Conservation (phyloP, 345 rosid species). For the Populus alba region DNA sequence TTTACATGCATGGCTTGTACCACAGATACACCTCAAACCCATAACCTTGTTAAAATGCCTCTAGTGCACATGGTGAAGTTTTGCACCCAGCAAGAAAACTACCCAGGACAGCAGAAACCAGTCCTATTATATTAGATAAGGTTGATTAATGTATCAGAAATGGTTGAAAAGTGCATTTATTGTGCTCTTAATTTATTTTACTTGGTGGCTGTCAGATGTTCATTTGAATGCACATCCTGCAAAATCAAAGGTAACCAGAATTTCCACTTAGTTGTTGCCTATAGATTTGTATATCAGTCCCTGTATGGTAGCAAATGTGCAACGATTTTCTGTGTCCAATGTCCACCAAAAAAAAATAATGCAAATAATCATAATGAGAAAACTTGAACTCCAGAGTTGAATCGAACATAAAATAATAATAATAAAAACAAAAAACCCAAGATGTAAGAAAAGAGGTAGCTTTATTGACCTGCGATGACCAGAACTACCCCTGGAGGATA, state of each 20-base stretch:
- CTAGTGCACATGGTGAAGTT: not conserved
- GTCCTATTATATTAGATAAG: not conserved
- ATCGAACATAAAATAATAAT: not conserved
- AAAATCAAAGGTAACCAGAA: not conserved
- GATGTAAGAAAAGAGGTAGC: slow-evolving; percentile 4
- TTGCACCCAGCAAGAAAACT: not conserved
- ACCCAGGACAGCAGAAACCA: not conserved
- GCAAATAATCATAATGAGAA: not conserved
- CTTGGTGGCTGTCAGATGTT: not conserved
- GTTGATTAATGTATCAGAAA: not conserved
- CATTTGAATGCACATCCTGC: not conserved
- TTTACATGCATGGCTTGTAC: not conserved
- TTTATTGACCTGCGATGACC: slow-evolving; percentile 67
- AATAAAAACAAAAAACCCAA: too few relatives aligned
- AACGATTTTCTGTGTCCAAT: not conserved
- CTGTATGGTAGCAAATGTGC: not conserved
- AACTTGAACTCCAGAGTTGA: not conserved
- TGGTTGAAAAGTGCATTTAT: not conserved
- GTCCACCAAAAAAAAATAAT: not conserved
- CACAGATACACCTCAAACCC: not conserved
- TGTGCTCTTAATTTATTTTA: not conserved
- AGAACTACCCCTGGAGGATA: slow-evolving; percentile 56
- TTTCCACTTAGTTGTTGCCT: not conserved
- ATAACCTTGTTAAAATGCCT: not conserved
- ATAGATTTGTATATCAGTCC: not conserved